phyloP scores from a whole-genome alignment of 2,329 filamentous ascomycete species.

The Colletotrichum sp. region DNA sequence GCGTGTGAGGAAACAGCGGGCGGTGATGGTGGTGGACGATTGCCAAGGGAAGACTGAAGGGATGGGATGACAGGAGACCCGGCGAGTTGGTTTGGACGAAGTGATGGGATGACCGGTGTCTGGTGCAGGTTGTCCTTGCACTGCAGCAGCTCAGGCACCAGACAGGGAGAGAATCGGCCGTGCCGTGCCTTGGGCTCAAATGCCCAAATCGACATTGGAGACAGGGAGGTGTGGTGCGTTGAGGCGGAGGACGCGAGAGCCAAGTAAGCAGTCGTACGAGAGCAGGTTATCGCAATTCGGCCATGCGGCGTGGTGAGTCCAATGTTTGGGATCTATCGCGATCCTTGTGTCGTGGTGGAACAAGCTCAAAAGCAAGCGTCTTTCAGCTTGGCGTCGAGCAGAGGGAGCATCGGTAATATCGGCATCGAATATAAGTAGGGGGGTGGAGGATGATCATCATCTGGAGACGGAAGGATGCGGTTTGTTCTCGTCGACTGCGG shows the following conservation, averaged over 20 bases:
- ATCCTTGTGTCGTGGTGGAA: neutral
- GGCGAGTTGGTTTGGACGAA: neutral
- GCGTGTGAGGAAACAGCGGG: neutral
- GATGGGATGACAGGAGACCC: neutral
- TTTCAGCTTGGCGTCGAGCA: neutral
- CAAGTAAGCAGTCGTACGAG: neutral
- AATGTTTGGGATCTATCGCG: slow-evolving; percentile 16
- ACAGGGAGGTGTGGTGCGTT: neutral
- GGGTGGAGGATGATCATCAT: neutral
- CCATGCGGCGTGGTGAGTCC: slow-evolving; percentile 1
- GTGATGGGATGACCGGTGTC: neutral
- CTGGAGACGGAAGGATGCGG: neutral
- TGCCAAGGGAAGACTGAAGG: neutral
- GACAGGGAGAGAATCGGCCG: neutral
- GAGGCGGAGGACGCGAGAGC: neutral
- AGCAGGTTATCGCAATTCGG: neutral
- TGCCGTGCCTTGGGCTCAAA: neutral
- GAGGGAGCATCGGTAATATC: neutral
- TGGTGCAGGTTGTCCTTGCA: neutral
- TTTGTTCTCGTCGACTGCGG: neutral
- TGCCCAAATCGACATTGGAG: neutral
- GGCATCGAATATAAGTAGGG: neutral
- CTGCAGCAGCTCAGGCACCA: neutral
- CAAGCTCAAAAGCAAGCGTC: neutral
- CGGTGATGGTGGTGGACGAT: neutral